These are phyloP conservation scores for Mucor circinelloides DNA, from an alignment of 371 early-diverging fungal genomes.

Conservation along the genomic window DNA sequence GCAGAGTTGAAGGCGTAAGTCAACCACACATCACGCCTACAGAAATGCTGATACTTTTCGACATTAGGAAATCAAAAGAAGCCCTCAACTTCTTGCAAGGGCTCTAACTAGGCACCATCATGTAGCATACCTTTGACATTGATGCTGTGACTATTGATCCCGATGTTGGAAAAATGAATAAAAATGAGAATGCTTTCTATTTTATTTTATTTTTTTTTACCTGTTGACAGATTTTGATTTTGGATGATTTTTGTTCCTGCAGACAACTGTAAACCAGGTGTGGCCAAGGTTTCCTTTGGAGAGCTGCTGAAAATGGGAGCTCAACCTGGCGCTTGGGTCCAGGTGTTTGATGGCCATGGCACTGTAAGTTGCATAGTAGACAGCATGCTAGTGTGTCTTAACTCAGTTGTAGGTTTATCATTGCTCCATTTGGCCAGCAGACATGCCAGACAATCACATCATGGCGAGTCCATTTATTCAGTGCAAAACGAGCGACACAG, in stretches of 20 bases:
- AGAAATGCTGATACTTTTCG: background rate
- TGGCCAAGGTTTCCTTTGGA: conserved; percentile 26
- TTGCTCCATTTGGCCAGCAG: conserved; percentile 37
- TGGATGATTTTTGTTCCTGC: conserved; percentile 13
- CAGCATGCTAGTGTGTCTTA: background rate
- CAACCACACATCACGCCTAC: background rate
- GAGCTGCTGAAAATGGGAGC: conserved; percentile 8
- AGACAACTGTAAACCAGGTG: conserved; percentile 18
- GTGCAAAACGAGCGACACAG: background rate
- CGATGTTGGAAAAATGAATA: background rate
- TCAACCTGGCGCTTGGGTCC: conserved; percentile 28
- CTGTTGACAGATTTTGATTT: background rate
- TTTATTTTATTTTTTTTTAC: background rate
- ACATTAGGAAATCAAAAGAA: conserved; percentile 11
- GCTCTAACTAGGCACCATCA: background rate
- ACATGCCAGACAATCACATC: background rate
- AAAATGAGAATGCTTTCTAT: too few relatives aligned
- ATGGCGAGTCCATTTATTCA: background rate
- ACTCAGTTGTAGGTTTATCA: conserved; percentile 25
- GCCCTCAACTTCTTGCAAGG: conserved; percentile 2
- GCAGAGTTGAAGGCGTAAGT: conserved; percentile 54
- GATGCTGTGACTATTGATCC: background rate
- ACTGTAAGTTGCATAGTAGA: background rate
- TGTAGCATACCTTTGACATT: background rate
- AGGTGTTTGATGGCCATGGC: conserved; percentile 1